Percentiles rank a stretch among this genome's conserved stretches.
Evolutionary conservation across 192 early-diverging fungal species (phyloP).

Genomic region (Jimgerdemannia flammicorona): DNA sequence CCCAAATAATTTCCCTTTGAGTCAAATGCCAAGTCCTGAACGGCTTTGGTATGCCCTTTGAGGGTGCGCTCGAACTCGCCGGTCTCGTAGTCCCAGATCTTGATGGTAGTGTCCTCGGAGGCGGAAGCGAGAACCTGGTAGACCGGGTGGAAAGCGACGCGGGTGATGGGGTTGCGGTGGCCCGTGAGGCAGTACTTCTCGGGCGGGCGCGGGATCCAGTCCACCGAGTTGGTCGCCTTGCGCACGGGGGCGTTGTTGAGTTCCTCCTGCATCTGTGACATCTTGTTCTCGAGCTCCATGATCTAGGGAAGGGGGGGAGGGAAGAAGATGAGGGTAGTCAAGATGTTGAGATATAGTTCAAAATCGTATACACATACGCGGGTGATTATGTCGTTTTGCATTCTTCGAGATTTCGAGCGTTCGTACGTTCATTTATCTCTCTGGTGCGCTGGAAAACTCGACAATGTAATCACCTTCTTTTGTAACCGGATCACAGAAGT

Average conservation of each 20-base stretch:
- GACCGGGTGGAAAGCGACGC: constrained; percentile 85
- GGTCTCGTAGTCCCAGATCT: constrained; percentile 93
- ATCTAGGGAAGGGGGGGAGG: constrained; percentile 48
- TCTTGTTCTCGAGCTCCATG: constrained; percentile 87
- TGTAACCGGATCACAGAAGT: constrained; percentile 91
- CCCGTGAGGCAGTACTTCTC: constrained; percentile 68
- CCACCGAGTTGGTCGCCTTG: constrained; percentile 49
- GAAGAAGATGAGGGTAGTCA: no score
- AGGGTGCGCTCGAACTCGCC: constrained; percentile 90
- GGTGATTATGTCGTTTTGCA: no score
- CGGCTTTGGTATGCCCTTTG: constrained; percentile 94
- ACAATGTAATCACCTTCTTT: constrained; percentile 63
- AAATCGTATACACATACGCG: no score
- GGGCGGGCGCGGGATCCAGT: constrained; percentile 86
- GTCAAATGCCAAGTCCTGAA: constrained; percentile 87
- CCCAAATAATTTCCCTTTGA: constrained; percentile 76
- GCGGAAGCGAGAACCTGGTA: constrained; percentile 80
- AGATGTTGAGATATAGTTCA: no score
- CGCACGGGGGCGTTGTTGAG: constrained; percentile 54
- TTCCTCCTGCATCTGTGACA: constrained; percentile 74
- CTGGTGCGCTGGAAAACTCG: constrained; percentile 13
- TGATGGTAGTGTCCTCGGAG: constrained; percentile 89
- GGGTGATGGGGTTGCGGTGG: constrained; percentile 78
- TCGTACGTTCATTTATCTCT: not conserved
- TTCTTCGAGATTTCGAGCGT: no score